Percentiles rank a stretch among this genome's conserved stretches.
Evolutionary conservation across 257 asterid genomes (phyloP).

Genomic region (Gynochthodes officinalis): DNA sequence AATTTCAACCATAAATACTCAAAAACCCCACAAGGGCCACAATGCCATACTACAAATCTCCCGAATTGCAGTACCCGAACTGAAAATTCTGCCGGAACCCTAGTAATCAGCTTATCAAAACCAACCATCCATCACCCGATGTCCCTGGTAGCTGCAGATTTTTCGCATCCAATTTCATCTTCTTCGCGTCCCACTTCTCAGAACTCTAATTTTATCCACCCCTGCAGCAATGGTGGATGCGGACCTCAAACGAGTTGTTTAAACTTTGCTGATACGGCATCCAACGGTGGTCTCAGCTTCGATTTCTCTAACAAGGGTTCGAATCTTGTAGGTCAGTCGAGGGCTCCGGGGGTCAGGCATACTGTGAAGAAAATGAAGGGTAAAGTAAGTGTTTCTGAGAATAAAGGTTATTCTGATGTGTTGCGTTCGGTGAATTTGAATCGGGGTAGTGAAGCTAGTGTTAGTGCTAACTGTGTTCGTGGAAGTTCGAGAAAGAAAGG

Average conservation of each 20-base stretch:
- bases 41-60: background rate
- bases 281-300: constrained; percentile 1
- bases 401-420: background rate
- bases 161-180: constrained; percentile 19
- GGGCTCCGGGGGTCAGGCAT: constrained; percentile 15
- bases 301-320: constrained; percentile 28
- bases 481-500: constrained; percentile 22
- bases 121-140: constrained; percentile 3
- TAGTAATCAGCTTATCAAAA: no score
- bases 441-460: constrained; percentile 29
- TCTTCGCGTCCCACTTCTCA: constrained; percentile 22
- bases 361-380: constrained; percentile 16
- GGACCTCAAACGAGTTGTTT: constrained; percentile 9
- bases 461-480: constrained; percentile 19
- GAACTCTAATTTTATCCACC: constrained; percentile 28
- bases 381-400: background rate
- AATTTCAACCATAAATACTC: background rate
- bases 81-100: background rate
- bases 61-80: background rate
- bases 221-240: constrained; percentile 16
- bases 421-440: constrained; percentile 5
- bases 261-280: background rate
- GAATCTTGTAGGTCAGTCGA: constrained; percentile 19
- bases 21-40: background rate
- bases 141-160: constrained; percentile 24